Base-by-base conservation (phyloP, 345 rosid genomes). In the Diplotaxis tenuifolia region DNA sequence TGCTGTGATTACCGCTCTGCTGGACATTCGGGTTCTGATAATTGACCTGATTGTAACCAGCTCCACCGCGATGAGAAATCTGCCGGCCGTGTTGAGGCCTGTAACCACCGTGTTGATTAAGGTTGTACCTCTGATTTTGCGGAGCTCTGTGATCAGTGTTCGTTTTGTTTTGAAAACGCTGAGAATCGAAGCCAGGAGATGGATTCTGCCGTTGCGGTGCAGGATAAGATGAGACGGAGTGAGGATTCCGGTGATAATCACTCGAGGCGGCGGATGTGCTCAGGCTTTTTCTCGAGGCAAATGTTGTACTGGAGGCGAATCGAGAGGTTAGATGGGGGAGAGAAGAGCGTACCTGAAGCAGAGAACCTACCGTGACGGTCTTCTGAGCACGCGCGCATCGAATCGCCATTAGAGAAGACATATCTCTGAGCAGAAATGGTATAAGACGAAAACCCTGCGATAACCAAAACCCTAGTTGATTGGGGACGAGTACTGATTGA, bases 401-500 rank as follows among this genome's bases (percentile, higher is more conserved):
- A 25, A 82, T 57, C 62, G 83, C 82, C 79, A 87, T 63, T 57
- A 75, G 82, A 67, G 86, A 86, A 67, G 86, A 82, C 79, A 86
- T 84, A 83, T 83, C 76, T 38, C 20, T 21, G 60, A 58, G 49
- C 10, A 21, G 50, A 23, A 65, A 45, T 65, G 68, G 72, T 36
- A 18, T 67, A 65, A 4, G 14, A 12, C 38, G 3, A 71, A 80
- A 82, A 57, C 84, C 81, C 73, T 73, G 50, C 0, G 36, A 56
- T 67, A 71, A 52, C 75, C 77, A 74, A 78, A 62, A 66, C 77
- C 72, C 74, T 78, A 57, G 19, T 49, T 28, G 49, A 16, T 27
- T 11, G 60, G 22, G 53, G 57, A 14, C 21, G 53, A 22, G 29
- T n/a, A 40, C 28, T 14, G 7, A 66, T n/a, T n/a, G n/a, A n/a